These are phyloP conservation scores for Neurospora tetraspora DNA, from an alignment of 495 filamentous ascomycete genomes.

Conservation along the genomic window DNA sequence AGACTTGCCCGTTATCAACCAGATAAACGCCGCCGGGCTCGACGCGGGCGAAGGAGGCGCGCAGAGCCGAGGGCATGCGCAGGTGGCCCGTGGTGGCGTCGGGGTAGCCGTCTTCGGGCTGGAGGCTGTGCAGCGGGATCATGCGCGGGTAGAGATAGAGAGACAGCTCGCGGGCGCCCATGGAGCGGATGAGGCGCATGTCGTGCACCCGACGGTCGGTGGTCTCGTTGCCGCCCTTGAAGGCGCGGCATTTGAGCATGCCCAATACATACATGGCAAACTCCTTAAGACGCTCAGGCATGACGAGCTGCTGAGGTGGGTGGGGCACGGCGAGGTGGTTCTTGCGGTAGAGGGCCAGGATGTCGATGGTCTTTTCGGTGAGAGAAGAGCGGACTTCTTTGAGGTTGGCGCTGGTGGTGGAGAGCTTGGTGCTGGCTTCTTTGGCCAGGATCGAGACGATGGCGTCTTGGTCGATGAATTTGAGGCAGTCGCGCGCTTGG, in stretches of 20 bases:
- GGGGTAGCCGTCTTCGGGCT: slow-evolving; percentile 78
- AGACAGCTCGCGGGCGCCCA: slow-evolving; percentile 75
- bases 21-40: slow-evolving; percentile 96
- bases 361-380: slow-evolving; percentile 89
- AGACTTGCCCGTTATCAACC: slow-evolving; percentile 90
- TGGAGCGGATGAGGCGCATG: slow-evolving; percentile 78
- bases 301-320: slow-evolving; percentile 84
- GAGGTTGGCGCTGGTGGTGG: slow-evolving; percentile 55
- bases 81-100: slow-evolving; percentile 76
- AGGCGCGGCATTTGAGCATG: slow-evolving; percentile 80
- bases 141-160: slow-evolving; percentile 95
- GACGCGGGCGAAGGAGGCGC: slow-evolving; percentile 82
- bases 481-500: slow-evolving; percentile 71
- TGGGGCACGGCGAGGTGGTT: slow-evolving; percentile 69
- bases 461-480: slow-evolving; percentile 89
- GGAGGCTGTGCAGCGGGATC: slow-evolving; percentile 82
- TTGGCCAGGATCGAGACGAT: slow-evolving; percentile 81
- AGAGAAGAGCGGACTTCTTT: slow-evolving; percentile 81
- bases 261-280: slow-evolving; percentile 96
- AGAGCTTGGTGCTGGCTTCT: slow-evolving; percentile 76
- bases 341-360: slow-evolving; percentile 88
- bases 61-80: slow-evolving; percentile 60
- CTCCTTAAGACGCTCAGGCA: slow-evolving; percentile 94
- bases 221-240: slow-evolving; percentile 91
- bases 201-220: slow-evolving; percentile 86